A percentile compares a stretch with the other conserved stretches of the same genome.
These are phyloP conservation scores for Taxawa tesnikishii DNA, from an alignment of 2,329 filamentous ascomycete species.

Conservation along the genomic window DNA sequence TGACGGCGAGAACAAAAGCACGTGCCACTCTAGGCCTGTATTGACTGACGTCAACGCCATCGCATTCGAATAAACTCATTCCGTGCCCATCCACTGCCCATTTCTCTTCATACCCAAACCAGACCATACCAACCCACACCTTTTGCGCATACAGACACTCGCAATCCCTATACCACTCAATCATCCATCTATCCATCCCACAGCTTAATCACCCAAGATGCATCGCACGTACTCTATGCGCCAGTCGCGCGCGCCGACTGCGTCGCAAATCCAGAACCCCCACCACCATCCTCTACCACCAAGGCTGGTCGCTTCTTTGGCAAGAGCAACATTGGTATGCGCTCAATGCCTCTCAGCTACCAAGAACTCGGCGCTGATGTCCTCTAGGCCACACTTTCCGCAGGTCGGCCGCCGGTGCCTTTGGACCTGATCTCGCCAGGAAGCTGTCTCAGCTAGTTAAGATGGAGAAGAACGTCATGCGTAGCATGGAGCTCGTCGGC, in stretches of 20 bases:
- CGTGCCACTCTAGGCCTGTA: not conserved
- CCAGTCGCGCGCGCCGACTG: constrained; percentile 89
- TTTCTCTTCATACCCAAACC: not conserved
- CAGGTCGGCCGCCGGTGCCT: constrained; percentile 62
- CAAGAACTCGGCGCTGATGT: not conserved
- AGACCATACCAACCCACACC: not conserved
- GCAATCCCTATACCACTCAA: not conserved
- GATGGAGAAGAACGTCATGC: constrained; percentile 99
- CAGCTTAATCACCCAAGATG: constrained; percentile 46
- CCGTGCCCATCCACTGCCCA: not conserved
- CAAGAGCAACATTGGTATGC: constrained; percentile 69
- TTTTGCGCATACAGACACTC: constrained; percentile 1
- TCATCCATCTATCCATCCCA: not conserved
- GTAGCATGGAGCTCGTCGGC: constrained; percentile 88
- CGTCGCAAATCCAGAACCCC: constrained; percentile 87
- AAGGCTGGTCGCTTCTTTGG: constrained; percentile 87
- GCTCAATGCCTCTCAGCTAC: constrained; percentile 4
- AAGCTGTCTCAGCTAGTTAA: constrained; percentile 97
- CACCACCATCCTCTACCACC: constrained; percentile 80
- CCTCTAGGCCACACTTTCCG: constrained; percentile 55
- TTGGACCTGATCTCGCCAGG: constrained; percentile 82
- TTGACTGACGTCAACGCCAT: not conserved
- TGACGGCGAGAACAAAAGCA: not conserved
- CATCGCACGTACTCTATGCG: constrained; percentile 99
- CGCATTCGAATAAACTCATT: not conserved